phyloP scores from a whole-genome alignment of 768 basidiomycete genomes.

The Xanthoconium stramineum region DNA sequence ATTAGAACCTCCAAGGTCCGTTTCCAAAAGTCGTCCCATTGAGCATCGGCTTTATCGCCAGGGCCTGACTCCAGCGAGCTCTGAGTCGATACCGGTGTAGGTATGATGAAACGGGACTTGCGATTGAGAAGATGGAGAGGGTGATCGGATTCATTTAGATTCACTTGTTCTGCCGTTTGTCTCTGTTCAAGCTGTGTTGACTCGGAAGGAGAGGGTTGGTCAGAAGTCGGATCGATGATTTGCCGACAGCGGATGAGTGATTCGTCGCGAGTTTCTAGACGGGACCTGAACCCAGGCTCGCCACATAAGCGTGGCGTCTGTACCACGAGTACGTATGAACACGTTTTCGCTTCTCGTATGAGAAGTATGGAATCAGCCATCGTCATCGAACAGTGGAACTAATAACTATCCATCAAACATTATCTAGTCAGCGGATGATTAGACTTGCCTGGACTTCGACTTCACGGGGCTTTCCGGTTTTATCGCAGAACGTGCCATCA shows the following conservation, averaged over 20 bases:
- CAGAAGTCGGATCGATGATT: constrained; percentile 42
- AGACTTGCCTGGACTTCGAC: constrained; percentile 87
- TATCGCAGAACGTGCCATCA: constrained; percentile 91
- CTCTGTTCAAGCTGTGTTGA: constrained; percentile 31
- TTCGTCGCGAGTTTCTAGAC: constrained; percentile 61
- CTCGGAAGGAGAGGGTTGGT: constrained; percentile 22
- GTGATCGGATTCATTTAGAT: constrained; percentile 50
- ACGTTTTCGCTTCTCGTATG: constrained; percentile 91
- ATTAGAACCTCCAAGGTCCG: constrained; percentile 29
- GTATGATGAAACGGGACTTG: constrained; percentile 45
- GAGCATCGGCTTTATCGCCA: constrained; percentile 14
- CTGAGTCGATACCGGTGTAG: constrained; percentile 24
- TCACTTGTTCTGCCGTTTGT: constrained; percentile 25
- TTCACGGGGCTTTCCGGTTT: constrained; percentile 81
- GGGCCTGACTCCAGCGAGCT: constrained; percentile 17
- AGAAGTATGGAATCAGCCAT: constrained; percentile 88
- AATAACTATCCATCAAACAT: constrained; percentile 7
- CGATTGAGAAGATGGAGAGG: constrained; percentile 52
- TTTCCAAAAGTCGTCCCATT: constrained; percentile 26
- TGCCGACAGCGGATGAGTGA: constrained; percentile 76
- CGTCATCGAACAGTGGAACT: constrained; percentile 97
- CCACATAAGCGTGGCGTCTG: constrained; percentile 93
- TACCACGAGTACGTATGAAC: constrained; percentile 90
- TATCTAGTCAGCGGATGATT: neutral
- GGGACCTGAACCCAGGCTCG: constrained; percentile 88